These are phyloP conservation scores for Cenchrus purpureus DNA, from an alignment of 176 grass and related monocot genomes.

Conservation along the genomic window DNA sequence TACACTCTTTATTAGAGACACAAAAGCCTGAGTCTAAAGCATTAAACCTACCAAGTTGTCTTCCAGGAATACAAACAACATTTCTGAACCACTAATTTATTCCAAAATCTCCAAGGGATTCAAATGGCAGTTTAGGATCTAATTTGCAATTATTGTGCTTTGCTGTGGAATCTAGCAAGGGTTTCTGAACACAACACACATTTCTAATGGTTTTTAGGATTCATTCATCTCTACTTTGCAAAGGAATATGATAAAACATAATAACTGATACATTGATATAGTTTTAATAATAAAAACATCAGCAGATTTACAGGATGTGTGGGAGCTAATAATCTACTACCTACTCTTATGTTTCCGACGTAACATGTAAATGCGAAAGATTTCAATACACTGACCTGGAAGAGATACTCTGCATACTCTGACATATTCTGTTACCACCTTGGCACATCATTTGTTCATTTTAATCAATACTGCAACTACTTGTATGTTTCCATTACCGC, in stretches of 20 bases:
- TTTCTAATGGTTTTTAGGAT: conserved; percentile 29
- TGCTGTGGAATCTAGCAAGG: neutral
- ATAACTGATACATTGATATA: conserved; percentile 5
- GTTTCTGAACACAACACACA: neutral
- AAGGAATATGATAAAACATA: conserved; percentile 20
- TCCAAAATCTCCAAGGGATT: conserved; percentile 12
- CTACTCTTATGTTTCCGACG: neutral
- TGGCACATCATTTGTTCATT: no score
- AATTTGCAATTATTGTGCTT: neutral
- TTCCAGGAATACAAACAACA: neutral
- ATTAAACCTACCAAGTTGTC: conserved; percentile 1
- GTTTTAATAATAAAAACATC: conserved; percentile 4
- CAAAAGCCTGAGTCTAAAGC: conserved; percentile 2
- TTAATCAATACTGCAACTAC: no score
- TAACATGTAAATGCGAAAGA: conserved; percentile 12
- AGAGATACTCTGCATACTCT: conserved; percentile 75
- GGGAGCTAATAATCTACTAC: neutral
- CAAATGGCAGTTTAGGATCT: neutral
- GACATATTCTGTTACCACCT: conserved; percentile 46
- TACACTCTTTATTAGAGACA: neutral
- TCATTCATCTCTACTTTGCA: conserved; percentile 5
- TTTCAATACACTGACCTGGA: conserved; percentile 58
- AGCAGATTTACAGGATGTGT: conserved; percentile 18
- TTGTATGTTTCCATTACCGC: no score
- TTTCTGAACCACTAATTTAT: neutral